Conservation (phyloP, 208 protist species). For the Tritrichomonas musculus region DNA sequence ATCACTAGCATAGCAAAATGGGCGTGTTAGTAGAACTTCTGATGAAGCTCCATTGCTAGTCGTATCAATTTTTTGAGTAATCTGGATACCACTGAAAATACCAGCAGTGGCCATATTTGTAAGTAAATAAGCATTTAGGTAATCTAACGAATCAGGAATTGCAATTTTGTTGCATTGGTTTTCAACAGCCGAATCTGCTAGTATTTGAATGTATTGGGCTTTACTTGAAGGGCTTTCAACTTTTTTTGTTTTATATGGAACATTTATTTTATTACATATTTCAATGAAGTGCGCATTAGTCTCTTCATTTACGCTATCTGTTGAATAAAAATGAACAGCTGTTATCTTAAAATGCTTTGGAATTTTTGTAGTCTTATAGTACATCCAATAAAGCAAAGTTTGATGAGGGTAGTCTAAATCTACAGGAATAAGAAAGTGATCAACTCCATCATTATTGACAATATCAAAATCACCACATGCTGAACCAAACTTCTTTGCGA, state of each 20-base stretch:
- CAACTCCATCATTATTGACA: neutral
- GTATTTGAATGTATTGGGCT: neutral
- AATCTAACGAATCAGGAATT: neutral
- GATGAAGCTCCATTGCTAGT: neutral
- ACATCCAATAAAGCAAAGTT: neutral
- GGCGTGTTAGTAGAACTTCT: neutral
- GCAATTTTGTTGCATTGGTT: constrained; percentile 5
- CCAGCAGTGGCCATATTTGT: neutral
- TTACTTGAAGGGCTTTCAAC: neutral
- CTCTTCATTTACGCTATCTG: neutral
- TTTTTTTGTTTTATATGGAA: neutral
- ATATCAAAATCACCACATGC: neutral
- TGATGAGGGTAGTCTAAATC: neutral
- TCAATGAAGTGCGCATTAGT: neutral
- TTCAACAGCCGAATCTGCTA: neutral
- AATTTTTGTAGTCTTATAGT: neutral
- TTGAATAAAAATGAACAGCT: neutral
- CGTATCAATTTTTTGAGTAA: neutral
- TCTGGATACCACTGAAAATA: neutral
- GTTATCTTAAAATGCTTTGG: neutral
- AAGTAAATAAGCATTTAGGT: neutral
- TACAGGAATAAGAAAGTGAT: neutral
- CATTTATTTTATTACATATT: neutral
- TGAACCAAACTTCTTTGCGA: neutral
- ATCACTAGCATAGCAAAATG: constrained; percentile 17